Evolutionary conservation across 805 yeast species (phyloP), one percentile per base, ranked within the genome.

Genomic region (Lipomyces yamadae): DNA sequence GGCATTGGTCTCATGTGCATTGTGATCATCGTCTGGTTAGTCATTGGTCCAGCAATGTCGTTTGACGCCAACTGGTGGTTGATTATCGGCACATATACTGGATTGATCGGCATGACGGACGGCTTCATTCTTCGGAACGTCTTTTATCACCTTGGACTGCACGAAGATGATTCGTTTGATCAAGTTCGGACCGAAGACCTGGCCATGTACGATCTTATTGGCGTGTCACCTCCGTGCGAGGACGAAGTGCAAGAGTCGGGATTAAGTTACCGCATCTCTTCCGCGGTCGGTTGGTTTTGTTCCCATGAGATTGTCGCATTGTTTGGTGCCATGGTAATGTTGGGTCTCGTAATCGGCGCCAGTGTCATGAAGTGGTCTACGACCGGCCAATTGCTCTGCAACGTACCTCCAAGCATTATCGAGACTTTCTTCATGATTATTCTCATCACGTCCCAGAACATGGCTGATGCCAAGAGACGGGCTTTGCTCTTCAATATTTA

Each of bases 81-180:
- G 54, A 80, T 81, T 53, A 81, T 80, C 67, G 84, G 84, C 58
- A 81, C 84, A 1, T 81, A 81, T 66, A 79, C 84, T 0, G 84
- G 84, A 24, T 73, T 81, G 30, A 74, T 81, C 53, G 83, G 83
- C 0, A 81, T 80, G 67, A 61, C 79, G 57, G 84, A 81, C 67
- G 83, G 83, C 1, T 81, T 79, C 67, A 79, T 78, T 48, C 72
- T 81, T 48, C 75, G 84, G 71, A 77, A 80, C 62, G 79, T 77
- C 18, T 81, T 78, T 55, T 75, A 73, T 58, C 72, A 79, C 35
- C 74, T 72, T 32, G 72, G 73, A 4, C 24, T 52, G 30, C 66
- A 74, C 48, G 73, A 70, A 45, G 68, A 73, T 13, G 45, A 39
- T 11, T 35, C 77, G 56, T 78, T 77, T 57, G 67, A 61, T 1